Evolutionary conservation across 1,139 yeast species (phyloP), one percentile per base, ranked within the genome.

Genomic region (Geotrichum citri-aurantii): DNA sequence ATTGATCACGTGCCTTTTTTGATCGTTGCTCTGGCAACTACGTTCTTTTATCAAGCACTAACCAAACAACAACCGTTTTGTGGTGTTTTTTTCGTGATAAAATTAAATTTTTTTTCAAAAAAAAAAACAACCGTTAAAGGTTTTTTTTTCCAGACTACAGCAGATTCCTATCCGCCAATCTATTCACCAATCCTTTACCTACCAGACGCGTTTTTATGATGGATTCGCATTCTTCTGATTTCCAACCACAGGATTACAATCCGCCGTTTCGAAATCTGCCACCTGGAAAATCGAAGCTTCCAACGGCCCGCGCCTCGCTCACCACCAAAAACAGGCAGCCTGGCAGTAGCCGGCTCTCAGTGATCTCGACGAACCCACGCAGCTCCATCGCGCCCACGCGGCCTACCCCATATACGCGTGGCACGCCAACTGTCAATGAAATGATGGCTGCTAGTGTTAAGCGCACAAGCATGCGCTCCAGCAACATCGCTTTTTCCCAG

Each of bases 371-470:
- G 2, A 24, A 37, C 12, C 21, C 54, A n/a, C 44, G 61, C 48
- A 53, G 55, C 54, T 50, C 56, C 7, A 23, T 57, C 19, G 55
- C 55, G 1, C 56, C 58, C 7, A 14, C 52, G 8, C 53, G 58
- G 3, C 27, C 56, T 4, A 54, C 48, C 8, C 56, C 58, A 7
- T 54, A 54, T 23, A 17, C 60, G 14, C 53, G 58, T n/a, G 52
- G 54, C 33, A 55, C 61, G 12, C 57, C 65, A 2, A 23, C 56
- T 2, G 51, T 49, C 14, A 40, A 56, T 19, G 60, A 55, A 23
- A 50, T 58, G 56, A 49, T 58, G 56, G 40, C 55, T 24, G 56
- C 60, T 40, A 55, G 60, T 14, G 48, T 44, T 5, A 56, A 54
- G 31, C 29, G 59, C 24, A 23, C 59, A 44, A 48, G 52, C 55